Base-by-base conservation (phyloP, 2,329 filamentous ascomycete species). In the Botryotinia globosa region DNA sequence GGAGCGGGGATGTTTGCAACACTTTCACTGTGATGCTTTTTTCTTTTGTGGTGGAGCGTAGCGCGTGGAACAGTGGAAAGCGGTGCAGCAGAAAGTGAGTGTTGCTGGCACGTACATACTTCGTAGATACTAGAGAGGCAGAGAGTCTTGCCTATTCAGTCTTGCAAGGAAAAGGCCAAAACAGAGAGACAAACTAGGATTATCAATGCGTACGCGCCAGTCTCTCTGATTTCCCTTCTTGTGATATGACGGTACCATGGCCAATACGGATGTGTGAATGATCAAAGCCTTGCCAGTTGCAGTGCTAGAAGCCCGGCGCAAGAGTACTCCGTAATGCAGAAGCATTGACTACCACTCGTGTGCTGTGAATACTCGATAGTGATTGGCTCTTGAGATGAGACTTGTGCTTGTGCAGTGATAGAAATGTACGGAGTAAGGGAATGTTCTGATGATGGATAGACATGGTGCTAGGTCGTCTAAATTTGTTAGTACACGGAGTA, bases 41-140 rank as follows among this genome's bases (percentile, higher is more conserved):
- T 34, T 48, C 20, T 42, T 54, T 69, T 25, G n/a, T 44, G 65
- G 64, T 72, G 71, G 71, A 72, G 71, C 64, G 71, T 64, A 61
- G 71, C 64, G 71, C 54, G 71, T 72, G 71, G 71, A 69, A 72
- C 71, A 22, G 56, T 72, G 71, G 71, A 51, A 69, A 72, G 62
- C 69, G 37, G 59, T 66, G 69, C 69, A 71, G 37, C 59, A 65
- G n/a, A 65, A 54, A 65, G 42, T 56, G 34, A 16, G 66, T 51
- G n/a, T 64, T 51, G 69, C 48, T 44, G 45, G 59, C 51, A 66
- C 18, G 37, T 16, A 66, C 29, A 45, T 29, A n/a, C n/a, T n/a
- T n/a, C n/a, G n/a, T n/a, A n/a, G n/a, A n/a, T n/a, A n/a, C n/a
- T n/a, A 37, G 37, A 32, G 32, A 59, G 45, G 65, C 39, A 66